Evolutionary conservation across 768 basidiomycete genomes (phyloP).

Genomic region (Macrolepiota fuliginosa): DNA sequence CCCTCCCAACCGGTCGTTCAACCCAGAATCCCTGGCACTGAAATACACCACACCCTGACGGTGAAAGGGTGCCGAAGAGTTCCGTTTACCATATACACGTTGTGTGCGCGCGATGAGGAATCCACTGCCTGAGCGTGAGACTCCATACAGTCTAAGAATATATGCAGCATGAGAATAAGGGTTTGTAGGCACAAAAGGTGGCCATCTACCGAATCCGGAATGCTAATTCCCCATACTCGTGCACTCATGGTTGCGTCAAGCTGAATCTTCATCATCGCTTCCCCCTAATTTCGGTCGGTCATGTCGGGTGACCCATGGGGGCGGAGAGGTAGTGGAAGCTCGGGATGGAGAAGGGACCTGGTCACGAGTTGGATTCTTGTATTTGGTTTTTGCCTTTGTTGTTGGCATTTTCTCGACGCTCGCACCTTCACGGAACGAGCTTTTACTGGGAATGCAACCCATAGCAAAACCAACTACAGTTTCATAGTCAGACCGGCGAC

Average conservation of each 20-base stretch:
- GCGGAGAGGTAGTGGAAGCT: background rate
- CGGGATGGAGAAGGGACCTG: conserved; percentile 9
- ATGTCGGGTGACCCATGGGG: conserved; percentile 8
- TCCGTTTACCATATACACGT: background rate
- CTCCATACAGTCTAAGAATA: background rate
- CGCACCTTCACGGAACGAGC: conserved; percentile 16
- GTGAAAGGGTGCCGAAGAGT: background rate
- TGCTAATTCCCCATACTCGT: background rate
- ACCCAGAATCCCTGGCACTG: background rate
- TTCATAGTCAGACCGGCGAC: background rate
- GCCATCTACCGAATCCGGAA: background rate
- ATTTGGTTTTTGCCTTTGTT: background rate
- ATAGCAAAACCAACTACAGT: conserved; percentile 18
- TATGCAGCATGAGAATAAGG: background rate
- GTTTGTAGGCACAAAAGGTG: background rate
- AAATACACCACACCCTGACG: background rate
- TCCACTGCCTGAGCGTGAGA: background rate
- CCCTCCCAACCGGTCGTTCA: background rate
- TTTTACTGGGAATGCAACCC: conserved; percentile 45
- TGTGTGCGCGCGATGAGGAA: background rate
- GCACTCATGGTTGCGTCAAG: too few relatives aligned
- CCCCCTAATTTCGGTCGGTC: background rate
- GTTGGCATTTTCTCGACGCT: background rate
- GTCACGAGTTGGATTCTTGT: conserved; percentile 6
- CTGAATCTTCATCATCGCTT: background rate